Percentiles rank a stretch among this genome's conserved stretches.
Conservation (phyloP, 495 filamentous ascomycete genomes). For the Staphylotrichum tortipilum region DNA sequence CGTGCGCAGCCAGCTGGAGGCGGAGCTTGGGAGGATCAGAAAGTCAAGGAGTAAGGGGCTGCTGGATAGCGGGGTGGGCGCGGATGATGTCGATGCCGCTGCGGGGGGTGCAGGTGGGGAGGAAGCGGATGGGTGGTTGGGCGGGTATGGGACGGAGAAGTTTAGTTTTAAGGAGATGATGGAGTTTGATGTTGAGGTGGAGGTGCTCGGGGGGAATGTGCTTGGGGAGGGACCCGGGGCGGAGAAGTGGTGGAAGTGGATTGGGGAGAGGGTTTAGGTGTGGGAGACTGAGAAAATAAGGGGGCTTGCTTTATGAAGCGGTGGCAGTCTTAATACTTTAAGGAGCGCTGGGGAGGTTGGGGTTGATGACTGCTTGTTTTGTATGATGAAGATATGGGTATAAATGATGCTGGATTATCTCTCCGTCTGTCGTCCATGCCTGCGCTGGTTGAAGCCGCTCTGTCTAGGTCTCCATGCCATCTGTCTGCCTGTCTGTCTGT, state of each 20-base stretch:
- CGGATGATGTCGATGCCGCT: slow-evolving; percentile 38
- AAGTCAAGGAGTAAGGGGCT: slow-evolving; percentile 70
- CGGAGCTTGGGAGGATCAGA: slow-evolving; percentile 73
- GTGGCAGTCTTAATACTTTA: background rate
- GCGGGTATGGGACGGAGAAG: slow-evolving; percentile 61
- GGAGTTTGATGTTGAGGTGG: slow-evolving; percentile 70
- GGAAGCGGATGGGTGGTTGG: slow-evolving; percentile 74
- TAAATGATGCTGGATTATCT: slow-evolving; percentile 6
- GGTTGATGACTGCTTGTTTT: too few relatives aligned
- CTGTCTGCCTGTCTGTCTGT: too few relatives aligned
- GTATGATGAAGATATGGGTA: slow-evolving; percentile 4
- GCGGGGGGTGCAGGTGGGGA: slow-evolving; percentile 35
- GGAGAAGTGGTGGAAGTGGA: slow-evolving; percentile 83
- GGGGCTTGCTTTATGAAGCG: too few relatives aligned
- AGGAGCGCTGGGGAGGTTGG: too few relatives aligned
- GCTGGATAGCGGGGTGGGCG: slow-evolving; percentile 63
- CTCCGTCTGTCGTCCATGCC: slow-evolving; percentile 17
- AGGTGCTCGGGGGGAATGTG: slow-evolving; percentile 71
- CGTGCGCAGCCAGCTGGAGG: slow-evolving; percentile 67
- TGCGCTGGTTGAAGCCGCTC: slow-evolving; percentile 25
- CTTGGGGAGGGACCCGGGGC: slow-evolving; percentile 61
- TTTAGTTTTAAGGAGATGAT: slow-evolving; percentile 78
- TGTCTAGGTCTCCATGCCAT: slow-evolving; percentile 6
- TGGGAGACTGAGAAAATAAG: too few relatives aligned
- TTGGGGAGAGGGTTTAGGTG: slow-evolving; percentile 34